Conservation (phyloP, 805 yeast genomes). For the Starmerella etchellsii region DNA sequence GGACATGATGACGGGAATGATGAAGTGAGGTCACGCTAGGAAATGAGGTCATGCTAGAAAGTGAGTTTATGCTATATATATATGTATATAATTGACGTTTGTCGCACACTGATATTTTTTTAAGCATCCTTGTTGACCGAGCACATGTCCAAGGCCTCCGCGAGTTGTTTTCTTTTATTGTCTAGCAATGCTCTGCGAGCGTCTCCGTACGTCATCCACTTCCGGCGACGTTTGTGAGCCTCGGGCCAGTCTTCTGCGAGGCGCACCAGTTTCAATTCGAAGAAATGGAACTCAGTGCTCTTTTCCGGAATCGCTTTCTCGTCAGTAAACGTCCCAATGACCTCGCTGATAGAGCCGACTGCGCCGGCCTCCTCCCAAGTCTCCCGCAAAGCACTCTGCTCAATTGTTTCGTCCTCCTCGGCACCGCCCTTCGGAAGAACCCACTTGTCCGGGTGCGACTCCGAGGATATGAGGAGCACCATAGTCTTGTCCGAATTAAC, state of each 20-base stretch:
- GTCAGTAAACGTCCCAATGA: conserved; percentile 59
- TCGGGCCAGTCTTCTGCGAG: conserved; percentile 71
- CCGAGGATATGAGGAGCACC: conserved; percentile 69
- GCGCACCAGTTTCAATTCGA: conserved; percentile 52
- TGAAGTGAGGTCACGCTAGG: conserved; percentile 21
- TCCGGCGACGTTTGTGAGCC: conserved; percentile 41
- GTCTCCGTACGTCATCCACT: conserved; percentile 45
- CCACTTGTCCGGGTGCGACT: conserved; percentile 59
- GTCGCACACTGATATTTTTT: too few species aligned
- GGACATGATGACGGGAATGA: conserved; percentile 62
- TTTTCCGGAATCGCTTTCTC: conserved; percentile 37
- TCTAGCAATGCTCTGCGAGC: conserved; percentile 25
- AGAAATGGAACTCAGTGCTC: conserved; percentile 75
- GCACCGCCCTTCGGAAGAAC: conserved; percentile 94
- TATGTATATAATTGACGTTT: not conserved
- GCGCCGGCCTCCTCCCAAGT: conserved; percentile 99
- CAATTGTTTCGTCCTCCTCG: conserved; percentile 58
- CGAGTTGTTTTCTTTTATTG: conserved; percentile 25
- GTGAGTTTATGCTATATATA: not conserved
- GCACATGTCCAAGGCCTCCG: conserved; percentile 23
- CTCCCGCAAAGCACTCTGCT: conserved; percentile 60
- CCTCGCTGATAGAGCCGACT: conserved; percentile 43
- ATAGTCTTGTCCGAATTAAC: conserved; percentile 42
- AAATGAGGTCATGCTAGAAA: too few species aligned
- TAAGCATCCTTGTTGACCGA: too few species aligned